phyloP scores from a whole-genome alignment of 1,284 basidiomycete species.

The Fomitopsis palustris region DNA sequence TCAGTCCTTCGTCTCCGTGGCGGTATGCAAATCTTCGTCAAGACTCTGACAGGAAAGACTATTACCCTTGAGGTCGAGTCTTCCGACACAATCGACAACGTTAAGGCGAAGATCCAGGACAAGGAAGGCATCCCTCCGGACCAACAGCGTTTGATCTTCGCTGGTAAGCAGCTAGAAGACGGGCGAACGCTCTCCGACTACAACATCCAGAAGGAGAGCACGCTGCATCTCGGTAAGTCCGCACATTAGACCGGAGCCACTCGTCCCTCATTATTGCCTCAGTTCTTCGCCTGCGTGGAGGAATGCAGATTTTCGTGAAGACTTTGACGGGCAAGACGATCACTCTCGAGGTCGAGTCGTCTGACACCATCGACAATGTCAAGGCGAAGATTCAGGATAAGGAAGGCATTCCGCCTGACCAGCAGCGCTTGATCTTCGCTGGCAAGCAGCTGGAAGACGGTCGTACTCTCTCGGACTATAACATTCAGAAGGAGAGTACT shows the following conservation, averaged over 20 bases:
- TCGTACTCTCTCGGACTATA: constrained; percentile 35
- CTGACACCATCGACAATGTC: constrained; percentile 26
- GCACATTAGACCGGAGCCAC: neutral
- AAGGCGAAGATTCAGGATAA: constrained; percentile 29
- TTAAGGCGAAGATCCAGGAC: constrained; percentile 52
- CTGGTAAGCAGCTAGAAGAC: constrained; percentile 78
- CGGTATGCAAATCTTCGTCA: constrained; percentile 74
- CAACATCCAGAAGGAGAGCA: constrained; percentile 32
- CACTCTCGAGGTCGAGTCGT: constrained; percentile 26
- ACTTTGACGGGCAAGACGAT: constrained; percentile 27
- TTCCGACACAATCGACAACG: constrained; percentile 49
- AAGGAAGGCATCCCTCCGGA: constrained; percentile 76
- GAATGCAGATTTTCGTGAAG: constrained; percentile 30
- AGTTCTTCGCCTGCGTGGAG: constrained; percentile 31
- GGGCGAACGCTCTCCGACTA: constrained; percentile 55
- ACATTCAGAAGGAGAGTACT: constrained; percentile 70
- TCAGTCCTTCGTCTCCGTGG: constrained; percentile 60
- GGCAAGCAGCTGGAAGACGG: constrained; percentile 27
- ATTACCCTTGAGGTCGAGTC: constrained; percentile 50
- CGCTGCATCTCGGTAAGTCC: constrained; percentile 26
- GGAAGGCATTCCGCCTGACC: constrained; percentile 26
- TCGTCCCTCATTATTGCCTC: neutral
- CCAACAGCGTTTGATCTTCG: constrained; percentile 84
- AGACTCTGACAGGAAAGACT: constrained; percentile 55
- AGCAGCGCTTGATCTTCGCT: constrained; percentile 26